Conservation (phyloP, 495 filamentous ascomycete genomes). For the Stereocaulon alpinum region DNA sequence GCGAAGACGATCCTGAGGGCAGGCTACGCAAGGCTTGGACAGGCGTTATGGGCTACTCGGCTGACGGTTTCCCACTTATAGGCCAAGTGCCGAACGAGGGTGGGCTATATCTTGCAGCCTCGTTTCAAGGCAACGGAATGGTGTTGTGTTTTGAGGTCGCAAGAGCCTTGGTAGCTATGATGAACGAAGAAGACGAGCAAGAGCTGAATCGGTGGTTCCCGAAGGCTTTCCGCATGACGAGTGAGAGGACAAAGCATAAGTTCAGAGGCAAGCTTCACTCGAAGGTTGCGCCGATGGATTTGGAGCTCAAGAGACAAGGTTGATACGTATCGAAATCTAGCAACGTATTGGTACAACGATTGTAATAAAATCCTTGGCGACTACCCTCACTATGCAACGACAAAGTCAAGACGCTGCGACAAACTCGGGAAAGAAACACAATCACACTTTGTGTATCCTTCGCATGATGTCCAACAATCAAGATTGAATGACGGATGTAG, state of each 20-base stretch:
- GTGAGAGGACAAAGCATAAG: slow-evolving; percentile 14
- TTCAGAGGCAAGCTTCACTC: slow-evolving; percentile 18
- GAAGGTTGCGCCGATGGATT: slow-evolving; percentile 13
- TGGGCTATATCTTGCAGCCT: slow-evolving; percentile 38
- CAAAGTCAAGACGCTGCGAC: neutral
- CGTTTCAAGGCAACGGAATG: slow-evolving; percentile 49
- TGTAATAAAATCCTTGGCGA: neutral
- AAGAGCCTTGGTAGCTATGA: slow-evolving; percentile 39
- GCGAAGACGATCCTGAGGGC: slow-evolving; percentile 44
- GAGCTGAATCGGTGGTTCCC: slow-evolving; percentile 18
- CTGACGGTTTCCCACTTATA: slow-evolving; percentile 39
- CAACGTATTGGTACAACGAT: neutral
- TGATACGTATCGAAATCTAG: neutral
- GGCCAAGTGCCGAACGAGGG: slow-evolving; percentile 35
- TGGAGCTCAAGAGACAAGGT: slow-evolving; percentile 19
- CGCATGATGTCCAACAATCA: too few species aligned
- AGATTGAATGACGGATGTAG: neutral
- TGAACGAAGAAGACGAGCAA: slow-evolving; percentile 19
- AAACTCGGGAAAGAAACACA: neutral
- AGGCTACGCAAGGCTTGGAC: slow-evolving; percentile 48
- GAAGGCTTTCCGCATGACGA: slow-evolving; percentile 16
- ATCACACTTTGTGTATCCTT: neutral
- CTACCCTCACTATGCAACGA: neutral
- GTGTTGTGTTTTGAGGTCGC: slow-evolving; percentile 35
- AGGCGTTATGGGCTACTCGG: slow-evolving; percentile 38